phyloP scores from a whole-genome alignment of 768 basidiomycete species.

The Suillus americanus region DNA sequence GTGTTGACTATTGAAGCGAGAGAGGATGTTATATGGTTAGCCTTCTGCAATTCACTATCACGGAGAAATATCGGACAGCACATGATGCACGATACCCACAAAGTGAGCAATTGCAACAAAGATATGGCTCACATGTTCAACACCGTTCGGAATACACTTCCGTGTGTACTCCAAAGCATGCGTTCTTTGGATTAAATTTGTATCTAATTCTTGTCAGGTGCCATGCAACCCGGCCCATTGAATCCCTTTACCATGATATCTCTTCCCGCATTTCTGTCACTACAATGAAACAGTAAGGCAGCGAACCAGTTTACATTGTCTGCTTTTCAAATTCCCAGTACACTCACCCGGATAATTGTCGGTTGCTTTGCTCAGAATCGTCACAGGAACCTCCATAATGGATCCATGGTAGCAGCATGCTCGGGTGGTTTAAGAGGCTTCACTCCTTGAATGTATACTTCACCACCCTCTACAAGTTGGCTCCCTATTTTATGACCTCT shows the following conservation, averaged over 20 bases:
- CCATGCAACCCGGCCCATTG: not conserved
- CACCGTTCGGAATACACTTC: not conserved
- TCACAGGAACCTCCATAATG: conserved; percentile 21
- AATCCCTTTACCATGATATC: conserved; percentile 1
- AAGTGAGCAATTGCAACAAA: not conserved
- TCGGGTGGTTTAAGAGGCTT: conserved; percentile 40
- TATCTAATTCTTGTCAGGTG: not conserved
- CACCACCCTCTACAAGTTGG: conserved; percentile 29
- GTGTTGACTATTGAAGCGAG: not conserved
- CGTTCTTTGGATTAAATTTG: not conserved
- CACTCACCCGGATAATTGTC: conserved; percentile 47
- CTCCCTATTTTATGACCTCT: conserved; percentile 25
- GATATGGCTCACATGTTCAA: not conserved
- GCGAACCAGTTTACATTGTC: not conserved
- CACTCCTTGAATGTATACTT: conserved; percentile 20
- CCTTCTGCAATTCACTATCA: not conserved
- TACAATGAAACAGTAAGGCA: not conserved
- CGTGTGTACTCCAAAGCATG: not conserved
- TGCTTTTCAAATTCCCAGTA: conserved; percentile 4
- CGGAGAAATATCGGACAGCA: conserved; percentile 12
- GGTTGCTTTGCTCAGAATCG: conserved; percentile 37
- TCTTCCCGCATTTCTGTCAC: not conserved
- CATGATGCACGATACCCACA: not conserved
- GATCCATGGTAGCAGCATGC: conserved; percentile 22
- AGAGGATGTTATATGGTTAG: not conserved